Base-by-base conservation (phyloP, 495 filamentous ascomycete species). In the Wilcoxina mikolae region DNA sequence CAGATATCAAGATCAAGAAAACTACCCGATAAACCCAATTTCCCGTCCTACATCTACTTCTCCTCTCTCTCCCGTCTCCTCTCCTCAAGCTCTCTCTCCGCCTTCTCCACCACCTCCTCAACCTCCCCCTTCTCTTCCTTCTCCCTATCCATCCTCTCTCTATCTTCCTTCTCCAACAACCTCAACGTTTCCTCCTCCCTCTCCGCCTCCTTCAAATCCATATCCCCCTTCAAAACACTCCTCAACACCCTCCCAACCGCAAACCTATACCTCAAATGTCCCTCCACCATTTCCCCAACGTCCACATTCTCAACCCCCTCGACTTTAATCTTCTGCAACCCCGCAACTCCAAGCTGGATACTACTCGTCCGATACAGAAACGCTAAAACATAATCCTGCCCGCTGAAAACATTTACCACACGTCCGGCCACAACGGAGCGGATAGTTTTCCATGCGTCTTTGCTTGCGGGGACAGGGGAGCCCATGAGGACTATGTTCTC, bases 401-500 rank as follows among this genome's bases (percentile, higher is more conserved):
- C 39, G 1, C 53, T 58, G 31, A 58, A 65, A 5, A 64, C 50
- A 42, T 65, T 65, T 0, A 65, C 53, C 9, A 64, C 53, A 25
- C 63, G 54, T 0, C 63, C 63, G 2, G 61, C 58, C 39, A 58
- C 63, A 0, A 61, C 56, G 23, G 42, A 41, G 10, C 63, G 39
- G 12, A 61, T 53, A 1, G 33, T 44, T 17, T 33, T 54, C 63
- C 63, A 65, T 7, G n/a, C 28, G 5, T 53, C 53, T 10, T 22
- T 50, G 9, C 28, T 51, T 11, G 55, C 46, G 0, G 90, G 90
- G 2, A 78, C 79, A 1, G 91, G 87, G 0, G 83, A 75, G 9
- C 91, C 91, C 62, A 95, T 84, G 27, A 98, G 56, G 17, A 94
- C 78, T 3, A 78, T 90, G 26, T 81, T 83, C 59, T 96, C 91